Conservation (phyloP, 2,329 filamentous ascomycete species). For the Orbilia quercus region DNA sequence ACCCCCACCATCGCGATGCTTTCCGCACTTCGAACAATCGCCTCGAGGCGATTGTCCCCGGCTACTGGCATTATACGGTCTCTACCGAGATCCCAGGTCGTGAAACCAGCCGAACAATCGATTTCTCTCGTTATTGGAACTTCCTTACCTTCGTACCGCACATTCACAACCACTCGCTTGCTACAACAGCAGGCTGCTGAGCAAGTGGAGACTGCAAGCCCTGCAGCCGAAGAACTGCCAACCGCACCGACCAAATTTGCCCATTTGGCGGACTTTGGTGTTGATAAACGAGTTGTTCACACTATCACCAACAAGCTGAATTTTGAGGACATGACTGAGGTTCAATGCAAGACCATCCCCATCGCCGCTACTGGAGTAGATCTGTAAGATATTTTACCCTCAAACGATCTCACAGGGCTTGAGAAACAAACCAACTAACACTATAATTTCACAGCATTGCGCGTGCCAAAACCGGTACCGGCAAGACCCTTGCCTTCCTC, state of each 20-base stretch:
- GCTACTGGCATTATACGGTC: constrained; percentile 15
- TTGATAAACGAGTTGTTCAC: constrained; percentile 71
- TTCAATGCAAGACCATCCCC: constrained; percentile 85
- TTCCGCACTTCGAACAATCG: constrained; percentile 36
- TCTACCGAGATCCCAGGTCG: constrained; percentile 9
- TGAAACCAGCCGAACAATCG: constrained; percentile 6
- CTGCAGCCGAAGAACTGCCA: neutral
- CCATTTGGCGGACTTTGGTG: constrained; percentile 24
- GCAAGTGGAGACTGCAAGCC: constrained; percentile 3
- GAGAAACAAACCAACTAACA: constrained; percentile 29
- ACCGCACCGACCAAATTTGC: constrained; percentile 29
- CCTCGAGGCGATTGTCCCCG: constrained; percentile 35
- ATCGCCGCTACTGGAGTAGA: constrained; percentile 82
- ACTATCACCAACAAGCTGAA: constrained; percentile 78
- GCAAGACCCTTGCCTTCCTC: constrained; percentile 94
- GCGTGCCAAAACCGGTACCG: constrained; percentile 95
- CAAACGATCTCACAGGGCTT: constrained; percentile 2
- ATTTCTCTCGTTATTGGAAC: constrained; percentile 16
- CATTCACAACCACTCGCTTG: constrained; percentile 34
- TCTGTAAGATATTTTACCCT: constrained; percentile 71
- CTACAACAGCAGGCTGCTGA: constrained; percentile 32
- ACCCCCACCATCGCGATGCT: constrained; percentile 42
- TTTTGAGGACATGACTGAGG: constrained; percentile 88
- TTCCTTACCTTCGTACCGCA: constrained; percentile 22
- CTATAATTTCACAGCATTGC: constrained; percentile 73